phyloP scores from a whole-genome alignment of 2,329 filamentous ascomycete genomes.

The Fusarium palustre region DNA sequence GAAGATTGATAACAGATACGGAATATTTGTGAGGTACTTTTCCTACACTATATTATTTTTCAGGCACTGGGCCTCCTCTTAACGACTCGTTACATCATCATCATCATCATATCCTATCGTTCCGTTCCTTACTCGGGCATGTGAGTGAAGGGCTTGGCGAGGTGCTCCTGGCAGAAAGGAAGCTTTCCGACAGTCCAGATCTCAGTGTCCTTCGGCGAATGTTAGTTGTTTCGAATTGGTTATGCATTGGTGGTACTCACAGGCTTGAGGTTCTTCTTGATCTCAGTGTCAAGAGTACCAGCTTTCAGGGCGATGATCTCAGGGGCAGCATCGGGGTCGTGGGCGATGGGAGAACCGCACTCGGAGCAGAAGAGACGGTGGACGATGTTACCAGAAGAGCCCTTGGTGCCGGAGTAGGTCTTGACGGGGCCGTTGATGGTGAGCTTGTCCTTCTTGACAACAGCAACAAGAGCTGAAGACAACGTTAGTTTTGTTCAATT shows the following conservation, averaged over 20 bases:
- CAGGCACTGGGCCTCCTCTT: not conserved
- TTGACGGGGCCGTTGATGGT: constrained; percentile 73
- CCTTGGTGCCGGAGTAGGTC: constrained; percentile 68
- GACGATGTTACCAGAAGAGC: constrained; percentile 70
- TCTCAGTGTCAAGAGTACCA: constrained; percentile 70
- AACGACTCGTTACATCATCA: constrained; percentile 14
- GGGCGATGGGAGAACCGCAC: constrained; percentile 76
- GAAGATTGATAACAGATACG: not conserved
- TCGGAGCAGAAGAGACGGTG: constrained; percentile 77
- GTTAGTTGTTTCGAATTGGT: constrained; percentile 16
- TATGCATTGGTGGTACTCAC: constrained; percentile 52
- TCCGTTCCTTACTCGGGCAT: constrained; percentile 66
- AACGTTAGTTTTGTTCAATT: constrained; percentile 12
- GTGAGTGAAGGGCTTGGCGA: constrained; percentile 71
- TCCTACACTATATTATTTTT: constrained; percentile 4
- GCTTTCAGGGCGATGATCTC: constrained; percentile 77
- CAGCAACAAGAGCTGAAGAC: constrained; percentile 69
- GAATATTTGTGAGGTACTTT: not conserved
- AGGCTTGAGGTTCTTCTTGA: constrained; percentile 76
- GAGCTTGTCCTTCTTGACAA: constrained; percentile 75
- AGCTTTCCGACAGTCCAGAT: constrained; percentile 78
- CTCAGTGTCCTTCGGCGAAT: constrained; percentile 67
- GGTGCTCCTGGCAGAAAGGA: constrained; percentile 75
- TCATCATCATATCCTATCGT: constrained; percentile 2
- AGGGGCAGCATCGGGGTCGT: constrained; percentile 77